These are phyloP conservation scores for Ambrosia trifida DNA, from an alignment of 129 eudicot genomes.

Conservation along the genomic window DNA sequence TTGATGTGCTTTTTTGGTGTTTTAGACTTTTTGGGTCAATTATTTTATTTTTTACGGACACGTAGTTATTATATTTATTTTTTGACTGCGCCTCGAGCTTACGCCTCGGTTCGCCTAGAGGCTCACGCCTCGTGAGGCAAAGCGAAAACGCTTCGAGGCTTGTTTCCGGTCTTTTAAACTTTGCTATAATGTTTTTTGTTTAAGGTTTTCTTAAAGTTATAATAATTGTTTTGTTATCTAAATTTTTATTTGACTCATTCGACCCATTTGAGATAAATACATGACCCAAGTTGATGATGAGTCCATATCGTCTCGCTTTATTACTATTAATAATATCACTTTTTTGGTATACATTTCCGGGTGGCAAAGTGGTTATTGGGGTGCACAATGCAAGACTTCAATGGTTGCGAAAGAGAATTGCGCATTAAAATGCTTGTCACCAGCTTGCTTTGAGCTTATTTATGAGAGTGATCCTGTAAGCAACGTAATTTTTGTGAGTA, in stretches of 20 bases:
- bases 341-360: constrained; percentile 17
- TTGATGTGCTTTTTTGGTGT: no score
- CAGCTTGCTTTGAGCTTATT: constrained; percentile 77
- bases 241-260: background rate
- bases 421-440: constrained; percentile 79
- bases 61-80: no score
- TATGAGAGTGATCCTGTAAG: constrained; percentile 96
- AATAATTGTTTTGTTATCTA: no score
- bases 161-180: no score
- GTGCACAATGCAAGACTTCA: constrained; percentile 74
- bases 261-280: background rate
- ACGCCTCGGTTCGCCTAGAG: no score
- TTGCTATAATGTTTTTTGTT: no score
- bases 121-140: no score
- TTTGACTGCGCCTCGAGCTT: no score
- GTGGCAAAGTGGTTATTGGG: constrained; percentile 96
- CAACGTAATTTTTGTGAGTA: background rate
- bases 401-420: constrained; percentile 86
- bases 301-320: background rate
- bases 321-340: background rate
- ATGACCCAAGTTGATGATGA: background rate
- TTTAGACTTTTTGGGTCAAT: no score
- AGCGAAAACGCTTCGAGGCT: no score
- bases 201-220: no score
- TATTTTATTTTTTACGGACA: no score